Evolutionary conservation across 805 yeast genomes (phyloP).

Genomic region (Ogataea methylovora): DNA sequence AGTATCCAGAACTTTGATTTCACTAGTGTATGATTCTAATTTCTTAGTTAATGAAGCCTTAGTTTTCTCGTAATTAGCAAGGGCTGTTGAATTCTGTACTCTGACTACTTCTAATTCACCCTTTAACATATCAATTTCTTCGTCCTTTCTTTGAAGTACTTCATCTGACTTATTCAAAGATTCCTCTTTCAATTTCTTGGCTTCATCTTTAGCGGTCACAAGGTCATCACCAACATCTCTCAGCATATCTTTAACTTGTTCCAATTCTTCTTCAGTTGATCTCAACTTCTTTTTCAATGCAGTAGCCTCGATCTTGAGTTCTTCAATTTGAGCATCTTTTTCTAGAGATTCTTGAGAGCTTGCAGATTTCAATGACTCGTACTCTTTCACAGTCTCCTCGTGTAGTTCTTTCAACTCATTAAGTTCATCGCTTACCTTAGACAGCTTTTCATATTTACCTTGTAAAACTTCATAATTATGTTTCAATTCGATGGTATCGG

Average conservation of each 20-base stretch:
- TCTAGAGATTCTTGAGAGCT: constrained; percentile 1
- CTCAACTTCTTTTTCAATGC: constrained; percentile 21
- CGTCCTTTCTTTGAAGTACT: too few relatives aligned
- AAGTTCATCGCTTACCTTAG: constrained; percentile 6
- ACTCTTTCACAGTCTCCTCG: constrained; percentile 4
- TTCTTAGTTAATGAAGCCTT: constrained; percentile 18
- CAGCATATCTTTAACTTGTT: constrained; percentile 66
- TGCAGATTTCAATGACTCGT: not conserved
- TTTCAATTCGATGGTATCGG: constrained; percentile 16
- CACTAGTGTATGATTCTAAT: constrained; percentile 9
- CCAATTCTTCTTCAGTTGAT: constrained; percentile 54
- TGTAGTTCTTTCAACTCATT: constrained; percentile 3
- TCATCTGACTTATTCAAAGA: not conserved
- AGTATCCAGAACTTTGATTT: constrained; percentile 3
- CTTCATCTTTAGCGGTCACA: constrained; percentile 57
- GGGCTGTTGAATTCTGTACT: constrained; percentile 28
- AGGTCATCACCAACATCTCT: constrained; percentile 72
- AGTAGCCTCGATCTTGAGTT: constrained; percentile 3
- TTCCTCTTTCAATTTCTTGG: constrained; percentile 31
- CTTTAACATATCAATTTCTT: constrained; percentile 5
- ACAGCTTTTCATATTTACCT: constrained; percentile 6
- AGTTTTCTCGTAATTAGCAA: constrained; percentile 26
- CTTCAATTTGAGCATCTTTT: not conserved
- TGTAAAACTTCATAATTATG: constrained; percentile 15
- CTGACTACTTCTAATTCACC: constrained; percentile 23